phyloP scores from a whole-genome alignment of 1,139 yeast genomes.

The Sugiyamaella paludigena region DNA sequence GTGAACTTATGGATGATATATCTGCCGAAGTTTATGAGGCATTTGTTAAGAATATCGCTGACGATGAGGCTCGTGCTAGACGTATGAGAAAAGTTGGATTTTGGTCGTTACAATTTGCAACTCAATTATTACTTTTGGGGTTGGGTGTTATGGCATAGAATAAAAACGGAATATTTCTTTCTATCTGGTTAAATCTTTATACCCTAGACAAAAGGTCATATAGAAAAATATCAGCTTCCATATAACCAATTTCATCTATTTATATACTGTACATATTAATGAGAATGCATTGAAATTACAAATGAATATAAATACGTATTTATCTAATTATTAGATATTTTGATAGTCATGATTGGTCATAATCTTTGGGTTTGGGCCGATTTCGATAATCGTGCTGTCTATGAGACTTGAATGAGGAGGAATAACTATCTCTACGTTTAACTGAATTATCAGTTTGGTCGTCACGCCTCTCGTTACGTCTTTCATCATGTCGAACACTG shows the following conservation, averaged over 20 bases:
- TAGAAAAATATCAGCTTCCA: too few species aligned
- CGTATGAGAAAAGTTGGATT: slow-evolving; percentile 83
- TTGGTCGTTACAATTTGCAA: slow-evolving; percentile 84
- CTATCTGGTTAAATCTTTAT: slow-evolving; percentile 1
- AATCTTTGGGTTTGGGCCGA: slow-evolving; percentile 3
- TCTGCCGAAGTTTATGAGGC: slow-evolving; percentile 88
- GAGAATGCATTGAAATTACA: too few species aligned
- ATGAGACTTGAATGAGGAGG: neutral
- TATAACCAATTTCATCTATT: neutral
- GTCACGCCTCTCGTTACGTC: neutral
- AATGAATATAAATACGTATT: too few species aligned
- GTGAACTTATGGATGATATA: slow-evolving; percentile 85
- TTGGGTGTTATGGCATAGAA: slow-evolving; percentile 56
- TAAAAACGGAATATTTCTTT: neutral
- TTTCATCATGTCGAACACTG: neutral
- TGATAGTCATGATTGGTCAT: neutral
- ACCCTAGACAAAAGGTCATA: neutral
- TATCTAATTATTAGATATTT: too few species aligned
- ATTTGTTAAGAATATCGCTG: slow-evolving; percentile 82
- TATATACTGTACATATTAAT: neutral
- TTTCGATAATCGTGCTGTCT: slow-evolving; percentile 5
- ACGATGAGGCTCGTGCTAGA: slow-evolving; percentile 71
- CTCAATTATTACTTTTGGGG: slow-evolving; percentile 80
- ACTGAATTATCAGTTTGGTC: neutral
- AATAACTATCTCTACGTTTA: too few species aligned